These are phyloP conservation scores for Lentinula edodes DNA, from an alignment of 768 basidiomycete genomes.

Conservation along the genomic window DNA sequence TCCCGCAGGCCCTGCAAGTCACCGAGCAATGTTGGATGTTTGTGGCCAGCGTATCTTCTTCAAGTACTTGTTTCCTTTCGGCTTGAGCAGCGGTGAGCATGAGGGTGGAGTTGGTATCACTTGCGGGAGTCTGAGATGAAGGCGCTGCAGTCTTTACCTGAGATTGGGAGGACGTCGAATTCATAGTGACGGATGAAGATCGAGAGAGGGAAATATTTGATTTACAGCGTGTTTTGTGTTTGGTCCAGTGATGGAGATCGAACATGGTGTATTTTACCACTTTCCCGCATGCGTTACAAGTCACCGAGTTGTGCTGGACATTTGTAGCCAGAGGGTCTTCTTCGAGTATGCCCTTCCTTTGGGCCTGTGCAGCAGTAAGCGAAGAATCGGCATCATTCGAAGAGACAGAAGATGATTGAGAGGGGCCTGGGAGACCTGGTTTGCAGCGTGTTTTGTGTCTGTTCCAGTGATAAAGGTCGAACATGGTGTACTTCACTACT, in stretches of 20 bases:
- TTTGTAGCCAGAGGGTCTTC: neutral
- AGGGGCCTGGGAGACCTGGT: neutral
- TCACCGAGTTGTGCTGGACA: neutral
- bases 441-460: slow-evolving; percentile 1
- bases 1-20: neutral
- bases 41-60: neutral
- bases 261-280: neutral
- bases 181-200: neutral
- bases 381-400: neutral
- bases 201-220: neutral
- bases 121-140: too few species aligned
- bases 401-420: neutral
- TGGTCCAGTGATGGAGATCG: neutral
- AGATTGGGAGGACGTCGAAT: too few species aligned
- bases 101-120: neutral
- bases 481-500: neutral
- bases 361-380: neutral
- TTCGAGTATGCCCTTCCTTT: neutral
- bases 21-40: neutral
- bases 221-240: neutral
- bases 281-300: neutral
- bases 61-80: neutral
- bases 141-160: too few species aligned
- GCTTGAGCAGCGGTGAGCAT: neutral
- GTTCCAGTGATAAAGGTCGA: neutral